Evolutionary conservation across 2,329 filamentous ascomycete genomes (phyloP).

Genomic region (Neonectria punicea): DNA sequence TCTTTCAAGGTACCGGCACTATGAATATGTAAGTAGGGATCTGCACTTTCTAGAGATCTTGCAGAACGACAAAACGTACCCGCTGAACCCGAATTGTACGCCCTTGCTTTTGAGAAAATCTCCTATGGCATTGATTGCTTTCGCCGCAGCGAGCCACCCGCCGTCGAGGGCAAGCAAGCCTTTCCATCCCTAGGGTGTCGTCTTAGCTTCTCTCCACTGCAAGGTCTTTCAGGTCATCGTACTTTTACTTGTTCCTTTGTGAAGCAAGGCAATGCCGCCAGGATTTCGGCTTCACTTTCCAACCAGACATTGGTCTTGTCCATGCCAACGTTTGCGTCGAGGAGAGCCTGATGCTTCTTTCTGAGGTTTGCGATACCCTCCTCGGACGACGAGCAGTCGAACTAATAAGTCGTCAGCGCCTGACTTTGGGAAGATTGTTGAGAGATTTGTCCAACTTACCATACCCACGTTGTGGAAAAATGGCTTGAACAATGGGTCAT

Average conservation of each 20-base stretch:
- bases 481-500: slow-evolving; percentile 14
- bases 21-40: neutral
- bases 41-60: neutral
- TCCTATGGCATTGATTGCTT: slow-evolving; percentile 19
- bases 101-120: slow-evolving; percentile 9
- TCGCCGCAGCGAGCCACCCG: slow-evolving; percentile 19
- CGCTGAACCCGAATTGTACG: slow-evolving; percentile 15
- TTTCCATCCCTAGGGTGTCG: slow-evolving; percentile 16
- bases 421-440: neutral
- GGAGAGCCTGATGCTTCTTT: neutral
- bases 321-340: neutral
- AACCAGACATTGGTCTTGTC: slow-evolving; percentile 15
- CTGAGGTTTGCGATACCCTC: slow-evolving; percentile 5
- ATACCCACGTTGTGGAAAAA: slow-evolving; percentile 18
- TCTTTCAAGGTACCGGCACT: slow-evolving; percentile 8
- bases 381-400: slow-evolving; percentile 15
- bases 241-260: slow-evolving; percentile 16
- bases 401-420: neutral
- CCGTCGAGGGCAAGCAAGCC: slow-evolving; percentile 2
- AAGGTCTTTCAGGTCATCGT: neutral
- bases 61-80: slow-evolving; percentile 3
- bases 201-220: neutral
- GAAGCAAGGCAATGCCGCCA: slow-evolving; percentile 7
- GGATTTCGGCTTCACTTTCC: slow-evolving; percentile 9
- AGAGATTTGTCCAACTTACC: slow-evolving; percentile 1